Base-by-base conservation (phyloP, 2,329 filamentous ascomycete species). In the Amylocarpus encephaloides region DNA sequence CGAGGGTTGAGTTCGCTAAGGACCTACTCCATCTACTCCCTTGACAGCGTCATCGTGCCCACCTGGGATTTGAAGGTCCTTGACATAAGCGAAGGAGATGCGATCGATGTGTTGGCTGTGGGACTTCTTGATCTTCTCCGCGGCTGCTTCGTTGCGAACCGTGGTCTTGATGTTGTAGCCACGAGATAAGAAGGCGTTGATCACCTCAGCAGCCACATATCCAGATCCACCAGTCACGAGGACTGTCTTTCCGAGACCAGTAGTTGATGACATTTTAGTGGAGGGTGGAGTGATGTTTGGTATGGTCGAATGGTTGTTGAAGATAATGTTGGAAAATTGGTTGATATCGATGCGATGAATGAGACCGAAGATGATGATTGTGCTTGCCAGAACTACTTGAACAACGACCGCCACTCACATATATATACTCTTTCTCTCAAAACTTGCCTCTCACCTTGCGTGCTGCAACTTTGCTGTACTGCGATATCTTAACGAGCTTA, bases 31-130 rank as follows among this genome's bases (percentile, higher is more conserved):
- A 62, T 88, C 82, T 56, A 92, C 86, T 0, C 81, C 79, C 4
- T 69, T 66, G 42, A 68, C 56, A 16, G 73, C 65, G 64, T 77
- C 68, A 54, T 85, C 77, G 57, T 92, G 92, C 16, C 84, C 86
- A 16, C 77, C 78, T n/a, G 80, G 75, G 55, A 79, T 66, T 0
- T 82, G 80, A 53, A 93, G 80, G 58, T 94, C 86, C 40, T 79
- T 75, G 11, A 93, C 85, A 54, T 91, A 77, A 3, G 51, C 56
- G 38, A 60, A 61, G 1, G 57, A 59, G 3, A 64, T 39, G 13
- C 71, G 68, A 18, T 65, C 59, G 0, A 62, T 53, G 16, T 74
- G 64, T 26, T 64, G 58, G 19, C 48, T 50, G 51, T 72, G 67
- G 0, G 70, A 69, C 6, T 69, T 58, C 34, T 71, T 55, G 34